A percentile compares a stretch with the other conserved stretches of the same genome.
phyloP scores from a whole-genome alignment of 73 alveolate genomes.

The Diophrys appendiculata region DNA sequence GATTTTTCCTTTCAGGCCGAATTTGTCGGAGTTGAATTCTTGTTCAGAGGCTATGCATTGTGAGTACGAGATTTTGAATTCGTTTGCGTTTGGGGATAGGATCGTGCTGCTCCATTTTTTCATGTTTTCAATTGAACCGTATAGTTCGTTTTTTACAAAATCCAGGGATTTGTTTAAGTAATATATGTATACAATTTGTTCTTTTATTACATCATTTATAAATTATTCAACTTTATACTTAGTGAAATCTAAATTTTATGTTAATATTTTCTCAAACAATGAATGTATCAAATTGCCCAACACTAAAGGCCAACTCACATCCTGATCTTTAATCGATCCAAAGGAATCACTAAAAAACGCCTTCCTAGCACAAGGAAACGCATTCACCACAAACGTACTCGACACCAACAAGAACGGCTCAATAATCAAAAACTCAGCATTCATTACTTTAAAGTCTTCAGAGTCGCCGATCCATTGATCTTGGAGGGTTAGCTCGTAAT shows the following conservation, averaged over 20 bases:
- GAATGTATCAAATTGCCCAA: constrained; percentile 54
- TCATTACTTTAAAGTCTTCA: constrained; percentile 1
- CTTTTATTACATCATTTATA: constrained; percentile 15
- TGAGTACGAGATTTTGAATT: constrained; percentile 7
- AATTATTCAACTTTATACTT: background rate
- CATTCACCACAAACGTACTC: constrained; percentile 33
- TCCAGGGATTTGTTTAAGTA: constrained; percentile 21
- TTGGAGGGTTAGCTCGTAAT: constrained; percentile 15
- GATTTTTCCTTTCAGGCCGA: constrained; percentile 63
- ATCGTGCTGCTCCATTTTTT: constrained; percentile 31
- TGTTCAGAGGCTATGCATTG: constrained; percentile 60
- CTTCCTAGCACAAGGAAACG: constrained; percentile 54
- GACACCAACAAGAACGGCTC: constrained; percentile 51
- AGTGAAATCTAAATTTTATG: constrained; percentile 10
- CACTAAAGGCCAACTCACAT: constrained; percentile 18
- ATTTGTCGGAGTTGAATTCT: constrained; percentile 47
- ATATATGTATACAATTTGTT: constrained; percentile 14
- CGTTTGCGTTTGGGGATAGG: constrained; percentile 1
- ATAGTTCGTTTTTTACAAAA: constrained; percentile 26
- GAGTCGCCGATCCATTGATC: constrained; percentile 18
- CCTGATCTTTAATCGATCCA: background rate
- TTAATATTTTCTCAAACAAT: constrained; percentile 16
- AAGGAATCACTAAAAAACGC: background rate
- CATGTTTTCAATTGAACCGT: constrained; percentile 22
- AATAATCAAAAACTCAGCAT: constrained; percentile 15